Conservation (phyloP, 257 asterid species). For the Echites panduratus region DNA sequence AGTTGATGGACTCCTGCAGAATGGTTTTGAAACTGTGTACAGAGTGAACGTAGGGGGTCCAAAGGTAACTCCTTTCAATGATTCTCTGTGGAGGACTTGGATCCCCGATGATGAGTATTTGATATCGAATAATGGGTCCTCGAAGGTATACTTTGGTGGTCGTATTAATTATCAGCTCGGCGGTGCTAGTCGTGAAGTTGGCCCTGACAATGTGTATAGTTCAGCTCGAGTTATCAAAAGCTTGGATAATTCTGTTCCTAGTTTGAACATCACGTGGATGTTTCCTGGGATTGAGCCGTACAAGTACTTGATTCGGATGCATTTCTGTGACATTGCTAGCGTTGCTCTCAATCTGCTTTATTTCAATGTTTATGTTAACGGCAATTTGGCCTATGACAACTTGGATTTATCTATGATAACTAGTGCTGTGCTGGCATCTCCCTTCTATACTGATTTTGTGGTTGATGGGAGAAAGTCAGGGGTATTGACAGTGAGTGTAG, state of each 20-base stretch:
- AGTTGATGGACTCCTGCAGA: conserved; percentile 50
- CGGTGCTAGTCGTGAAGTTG: conserved; percentile 84
- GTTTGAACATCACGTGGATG: conserved; percentile 52
- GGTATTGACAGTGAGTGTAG: conserved; percentile 51
- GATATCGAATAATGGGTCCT: conserved; percentile 27
- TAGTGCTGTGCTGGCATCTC: conserved; percentile 57
- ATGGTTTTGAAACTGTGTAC: conserved; percentile 68
- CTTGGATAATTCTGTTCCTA: conserved; percentile 33
- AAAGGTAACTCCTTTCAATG: conserved; percentile 90
- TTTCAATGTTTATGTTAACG: conserved; percentile 79
- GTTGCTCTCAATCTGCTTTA: conserved; percentile 44
- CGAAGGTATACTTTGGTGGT: conserved; percentile 49
- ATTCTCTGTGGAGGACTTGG: conserved; percentile 95
- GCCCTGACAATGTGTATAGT: conserved; percentile 84
- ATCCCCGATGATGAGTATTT: conserved; percentile 54
- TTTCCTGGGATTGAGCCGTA: conserved; percentile 60
- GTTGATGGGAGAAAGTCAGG: conserved; percentile 40
- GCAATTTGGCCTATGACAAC: conserved; percentile 64
- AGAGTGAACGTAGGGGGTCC: conserved; percentile 87
- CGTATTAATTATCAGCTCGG: conserved; percentile 55
- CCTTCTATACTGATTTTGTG: conserved; percentile 82
- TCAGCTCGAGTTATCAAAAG: conserved; percentile 72
- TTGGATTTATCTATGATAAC: conserved; percentile 60
- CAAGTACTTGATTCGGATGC: conserved; percentile 65
- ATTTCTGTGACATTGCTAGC: conserved; percentile 90